Conservation (phyloP, 164 flowering plant genomes). For the Litsea cubeba region DNA sequence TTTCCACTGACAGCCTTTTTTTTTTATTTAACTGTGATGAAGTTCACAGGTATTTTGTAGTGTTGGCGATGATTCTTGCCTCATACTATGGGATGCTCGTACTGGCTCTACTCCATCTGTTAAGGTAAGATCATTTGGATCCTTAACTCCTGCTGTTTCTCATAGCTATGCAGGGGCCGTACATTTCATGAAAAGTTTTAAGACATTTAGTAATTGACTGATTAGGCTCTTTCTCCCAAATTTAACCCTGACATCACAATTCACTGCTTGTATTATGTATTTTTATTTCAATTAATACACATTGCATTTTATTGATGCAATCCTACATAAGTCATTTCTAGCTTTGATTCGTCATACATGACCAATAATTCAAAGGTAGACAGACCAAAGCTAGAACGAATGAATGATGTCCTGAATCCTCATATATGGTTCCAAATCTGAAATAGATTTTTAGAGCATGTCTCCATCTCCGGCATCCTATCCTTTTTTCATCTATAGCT, state of each 20-base stretch:
- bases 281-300: too few relatives aligned
- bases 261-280: too few relatives aligned
- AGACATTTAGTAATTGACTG: background rate
- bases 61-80: conserved; percentile 98
- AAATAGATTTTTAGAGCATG: too few relatives aligned
- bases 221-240: background rate
- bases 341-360: too few relatives aligned
- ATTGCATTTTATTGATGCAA: too few relatives aligned
- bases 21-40: conserved; percentile 15
- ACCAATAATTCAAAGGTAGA: too few relatives aligned
- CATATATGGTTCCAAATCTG: too few relatives aligned
- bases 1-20: conserved; percentile 13
- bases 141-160: background rate
- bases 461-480: too few relatives aligned
- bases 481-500: too few relatives aligned
- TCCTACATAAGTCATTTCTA: too few relatives aligned
- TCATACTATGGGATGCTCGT: conserved; percentile 96
- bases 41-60: conserved; percentile 96
- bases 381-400: too few relatives aligned
- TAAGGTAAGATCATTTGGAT: conserved; percentile 43
- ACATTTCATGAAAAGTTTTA: background rate
- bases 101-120: conserved; percentile 57
- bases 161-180: background rate
- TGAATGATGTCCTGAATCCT: too few relatives aligned
- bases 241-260: background rate